These are phyloP conservation scores for Trichoderma harzianum DNA, from an alignment of 2,329 filamentous ascomycete species.

Conservation along the genomic window DNA sequence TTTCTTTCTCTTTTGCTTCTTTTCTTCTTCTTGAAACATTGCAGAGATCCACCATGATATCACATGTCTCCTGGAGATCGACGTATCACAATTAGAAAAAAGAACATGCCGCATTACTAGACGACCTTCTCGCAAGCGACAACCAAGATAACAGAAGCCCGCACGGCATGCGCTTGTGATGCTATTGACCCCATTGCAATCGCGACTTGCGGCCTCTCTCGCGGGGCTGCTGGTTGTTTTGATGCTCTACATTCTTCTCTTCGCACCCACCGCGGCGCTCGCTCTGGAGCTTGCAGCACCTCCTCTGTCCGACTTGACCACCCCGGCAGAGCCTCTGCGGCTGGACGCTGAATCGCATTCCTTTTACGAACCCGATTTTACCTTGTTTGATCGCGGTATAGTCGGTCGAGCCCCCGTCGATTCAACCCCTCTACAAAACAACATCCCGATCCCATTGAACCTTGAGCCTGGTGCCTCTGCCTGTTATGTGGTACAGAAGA, in stretches of 20 bases:
- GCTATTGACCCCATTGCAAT: conserved; percentile 67
- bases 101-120: conserved; percentile 10
- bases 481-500: conserved; percentile 36
- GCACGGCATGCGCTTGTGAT: conserved; percentile 36
- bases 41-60: conserved; percentile 18
- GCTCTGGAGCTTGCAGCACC: conserved; percentile 57
- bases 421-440: conserved; percentile 57
- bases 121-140: not conserved
- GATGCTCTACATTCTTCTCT: conserved; percentile 58
- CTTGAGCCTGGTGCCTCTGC: conserved; percentile 60
- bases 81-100: conserved; percentile 4
- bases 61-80: conserved; percentile 9
- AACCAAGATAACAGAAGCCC: not conserved
- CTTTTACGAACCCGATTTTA: conserved; percentile 59
- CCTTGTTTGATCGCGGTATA: conserved; percentile 58
- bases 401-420: conserved; percentile 57
- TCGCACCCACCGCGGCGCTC: conserved; percentile 57
- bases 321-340: not conserved
- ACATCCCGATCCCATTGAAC: conserved; percentile 57
- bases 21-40: not conserved
- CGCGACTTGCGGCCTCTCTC: conserved; percentile 66
- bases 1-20: not conserved
- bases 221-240: conserved; percentile 58
- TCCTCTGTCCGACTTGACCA: conserved; percentile 22
- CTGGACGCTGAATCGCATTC: conserved; percentile 8